Evolutionary conservation across 352 stramenopile genomes (phyloP), one percentile per base, ranked within the genome.

Genomic region (Globisporangium okanoganense): DNA sequence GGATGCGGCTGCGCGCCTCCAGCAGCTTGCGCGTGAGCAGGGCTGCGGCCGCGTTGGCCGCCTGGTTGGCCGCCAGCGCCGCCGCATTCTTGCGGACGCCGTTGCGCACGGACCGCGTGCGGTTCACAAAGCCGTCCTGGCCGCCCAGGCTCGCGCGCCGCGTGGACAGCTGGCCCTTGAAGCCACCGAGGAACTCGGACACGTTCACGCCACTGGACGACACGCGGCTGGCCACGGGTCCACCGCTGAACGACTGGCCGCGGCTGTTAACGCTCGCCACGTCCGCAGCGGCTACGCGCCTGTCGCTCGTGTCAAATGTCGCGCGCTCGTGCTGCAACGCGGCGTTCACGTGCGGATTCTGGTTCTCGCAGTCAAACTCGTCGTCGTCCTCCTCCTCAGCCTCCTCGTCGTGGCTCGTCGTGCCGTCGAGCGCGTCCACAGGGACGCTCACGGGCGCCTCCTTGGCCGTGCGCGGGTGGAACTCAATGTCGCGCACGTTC

Each of bases 161-260:
- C 12, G 35, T 43, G 36, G 69, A 81, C 13, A 79, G 67, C 33
- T 86, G 73, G 27, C 73, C 67, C 62, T 87, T 87, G 54, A 79
- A 90, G 22, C 79, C 79, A 25, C 80, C 80, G 18, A 90, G 69
- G 58, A 90, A 90, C n/a, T 83, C 78, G 29, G 75, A 71, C 31
- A 90, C 75, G 51, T 70, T 90, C 20, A 65, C 71, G 57, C 72
- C 71, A 29, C 65, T 65, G 13, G 71, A 74, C 48, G 71, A 80
- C 62, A 78, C 63, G 41, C 64, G 73, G 27, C 71, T 71, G 43
- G 70, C 71, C 55, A 70, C 71, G 2, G 65, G 47, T 0, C 61
- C 55, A 12, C 61, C 43, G 47, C 64, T 35, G 38, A 64, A 49
- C 38, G 58, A 64, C 14, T 24, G 36, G 12, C 58, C 38, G 12